Percentiles rank a stretch among this genome's conserved stretches.
Conservation (phyloP, 768 basidiomycete genomes). For the Coprinopsis strossmayeri region DNA sequence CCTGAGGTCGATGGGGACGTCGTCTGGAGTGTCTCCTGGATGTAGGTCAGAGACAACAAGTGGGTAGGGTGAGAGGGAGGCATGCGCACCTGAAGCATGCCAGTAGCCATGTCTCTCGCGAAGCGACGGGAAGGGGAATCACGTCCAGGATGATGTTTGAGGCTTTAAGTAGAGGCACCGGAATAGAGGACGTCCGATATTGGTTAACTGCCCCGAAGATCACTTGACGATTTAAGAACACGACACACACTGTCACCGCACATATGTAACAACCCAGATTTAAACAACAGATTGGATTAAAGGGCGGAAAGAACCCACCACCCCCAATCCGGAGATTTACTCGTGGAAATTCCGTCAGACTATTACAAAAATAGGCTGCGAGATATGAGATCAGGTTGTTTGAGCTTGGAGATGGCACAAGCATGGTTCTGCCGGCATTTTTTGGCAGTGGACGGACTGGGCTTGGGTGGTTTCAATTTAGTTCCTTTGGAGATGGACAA, state of each 20-base stretch:
- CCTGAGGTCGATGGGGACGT: conserved; percentile 27
- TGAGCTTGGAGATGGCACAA: conserved; percentile 6
- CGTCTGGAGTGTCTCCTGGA: conserved; percentile 36
- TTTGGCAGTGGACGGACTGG: too few species aligned
- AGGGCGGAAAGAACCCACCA: too few species aligned
- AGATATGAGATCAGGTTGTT: conserved; percentile 8
- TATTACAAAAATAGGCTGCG: conserved; percentile 13
- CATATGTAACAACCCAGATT: too few species aligned
- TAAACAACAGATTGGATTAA: conserved; percentile 10
- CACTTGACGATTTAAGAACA: conserved; percentile 11
- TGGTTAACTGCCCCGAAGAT: conserved; percentile 10
- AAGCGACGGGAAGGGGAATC: conserved; percentile 19
- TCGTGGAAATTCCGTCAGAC: conserved; percentile 12
- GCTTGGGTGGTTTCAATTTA: conserved; percentile 10
- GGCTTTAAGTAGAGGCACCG: conserved; percentile 21
- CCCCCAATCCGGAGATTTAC: conserved; percentile 12
- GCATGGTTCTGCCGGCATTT: conserved; percentile 12
- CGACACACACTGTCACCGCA: too few species aligned
- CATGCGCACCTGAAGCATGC: conserved; percentile 37
- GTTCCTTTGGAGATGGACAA: conserved; percentile 10
- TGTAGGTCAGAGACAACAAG: conserved; percentile 8
- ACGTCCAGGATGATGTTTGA: conserved; percentile 9
- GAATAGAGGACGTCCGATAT: conserved; percentile 10
- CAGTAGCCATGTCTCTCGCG: conserved; percentile 35
- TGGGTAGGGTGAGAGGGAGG: conserved; percentile 7